Evolutionary conservation across 139 green algal genomes (phyloP).

Genomic region (Zygnema cylindricum): DNA sequence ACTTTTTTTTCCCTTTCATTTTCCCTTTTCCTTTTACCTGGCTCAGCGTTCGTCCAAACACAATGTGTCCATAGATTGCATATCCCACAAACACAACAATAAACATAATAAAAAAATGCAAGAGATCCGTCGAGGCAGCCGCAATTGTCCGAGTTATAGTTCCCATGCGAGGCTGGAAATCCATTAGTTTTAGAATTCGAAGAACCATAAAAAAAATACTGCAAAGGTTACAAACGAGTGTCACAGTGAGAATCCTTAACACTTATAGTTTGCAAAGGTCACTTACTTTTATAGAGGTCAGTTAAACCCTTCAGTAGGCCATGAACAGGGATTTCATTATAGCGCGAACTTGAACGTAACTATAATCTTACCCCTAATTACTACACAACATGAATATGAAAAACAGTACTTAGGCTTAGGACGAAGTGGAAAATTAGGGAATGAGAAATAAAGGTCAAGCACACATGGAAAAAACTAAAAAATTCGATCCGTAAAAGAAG

Average conservation of each 20-base stretch:
- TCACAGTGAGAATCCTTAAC: neutral
- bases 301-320: neutral
- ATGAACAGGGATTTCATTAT: neutral
- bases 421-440: neutral
- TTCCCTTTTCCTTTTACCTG: neutral
- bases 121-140: conserved; percentile 77
- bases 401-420: neutral
- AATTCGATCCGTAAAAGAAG: neutral
- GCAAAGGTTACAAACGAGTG: no score
- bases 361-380: neutral
- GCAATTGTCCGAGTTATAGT: conserved; percentile 82
- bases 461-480: neutral
- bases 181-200: conserved; percentile 82
- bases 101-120: conserved; percentile 83
- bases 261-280: neutral
- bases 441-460: neutral
- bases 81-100: conserved; percentile 86
- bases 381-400: neutral
- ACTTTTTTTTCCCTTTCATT: no score
- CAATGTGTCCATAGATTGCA: conserved; percentile 83
- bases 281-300: neutral
- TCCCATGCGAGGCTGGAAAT: conserved; percentile 87
- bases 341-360: neutral
- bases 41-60: conserved; percentile 80
- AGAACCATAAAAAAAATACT: conserved; percentile 85